Base-by-base conservation (phyloP, 495 filamentous ascomycete genomes). In the Xylaria grammica region DNA sequence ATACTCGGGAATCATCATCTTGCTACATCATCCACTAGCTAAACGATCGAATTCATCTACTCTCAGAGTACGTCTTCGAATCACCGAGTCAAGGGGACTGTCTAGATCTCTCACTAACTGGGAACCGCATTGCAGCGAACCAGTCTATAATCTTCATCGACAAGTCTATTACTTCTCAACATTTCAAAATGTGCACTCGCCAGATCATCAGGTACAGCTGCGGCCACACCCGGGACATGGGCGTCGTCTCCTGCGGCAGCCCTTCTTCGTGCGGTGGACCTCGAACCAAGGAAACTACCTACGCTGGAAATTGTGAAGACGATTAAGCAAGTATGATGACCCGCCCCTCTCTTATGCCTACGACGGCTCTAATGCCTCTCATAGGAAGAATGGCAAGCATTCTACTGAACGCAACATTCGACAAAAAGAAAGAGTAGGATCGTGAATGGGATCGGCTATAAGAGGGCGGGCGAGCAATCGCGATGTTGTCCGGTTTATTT, bases 381-480 rank as follows among this genome's bases (percentile, higher is more conserved):
- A 44, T 22, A 44, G 45, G 42, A 32, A 58, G 20, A 27, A 30
- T 22, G 17, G 11, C 30, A 20, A 62, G 26, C 0, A 45, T 22
- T 6, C 60, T 34, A 8, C 60, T 22, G 19, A 38, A 22, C 8
- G 13, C 9, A 53, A 29, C 17, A 11, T 22, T 10, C 32, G 26
- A 44, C n/a, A 19, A 20, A 22, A 30, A 26, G 44, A 20, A 50
- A 42, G 53, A 29, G 29, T 10, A 50, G 30, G 30, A 30, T n/a
- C 29, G 51, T 58, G 46, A 34, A 58, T 49, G 32, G 27, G 62
- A 27, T 42, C n/a, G 34, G 44, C 32, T 38, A 64, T 58, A 57
- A 58, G 45, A 53, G 38, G 19, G 50, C 42, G 52, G n/a, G 62
- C 62, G 62, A 64, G 62, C 62, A 51, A 64, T 64, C 62, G 62